A percentile compares a stretch with the other conserved stretches of the same genome.
Evolutionary conservation across 306 rosid species (phyloP).

Genomic region (Heteromeles arbutifolia): DNA sequence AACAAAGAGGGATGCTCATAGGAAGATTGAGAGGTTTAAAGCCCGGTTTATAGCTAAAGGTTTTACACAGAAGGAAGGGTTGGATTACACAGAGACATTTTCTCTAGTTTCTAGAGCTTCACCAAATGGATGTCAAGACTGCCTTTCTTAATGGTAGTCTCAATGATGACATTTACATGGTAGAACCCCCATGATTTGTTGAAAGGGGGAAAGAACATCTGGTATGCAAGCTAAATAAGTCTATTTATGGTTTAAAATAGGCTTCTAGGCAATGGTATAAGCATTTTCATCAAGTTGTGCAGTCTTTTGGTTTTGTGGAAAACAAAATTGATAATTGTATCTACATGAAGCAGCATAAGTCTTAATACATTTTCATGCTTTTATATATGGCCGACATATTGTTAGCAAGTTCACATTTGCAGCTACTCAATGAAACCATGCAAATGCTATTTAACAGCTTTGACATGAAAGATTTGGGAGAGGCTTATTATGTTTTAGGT

Average conservation of each 20-base stretch:
- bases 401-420: not conserved
- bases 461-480: not conserved
- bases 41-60: not conserved
- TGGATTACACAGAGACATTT: too few relatives aligned
- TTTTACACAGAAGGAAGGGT: not conserved
- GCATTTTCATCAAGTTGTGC: not conserved
- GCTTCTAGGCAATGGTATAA: not conserved
- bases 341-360: not conserved
- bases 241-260: not conserved
- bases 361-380: not conserved
- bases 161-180: not conserved
- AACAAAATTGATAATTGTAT: not conserved
- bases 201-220: not conserved
- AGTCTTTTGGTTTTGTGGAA: not conserved
- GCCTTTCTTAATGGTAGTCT: not conserved
- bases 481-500: not conserved
- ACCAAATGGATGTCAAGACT: not conserved
- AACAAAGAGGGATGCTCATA: too few relatives aligned
- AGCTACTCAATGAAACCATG: too few relatives aligned
- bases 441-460: rapidly evolving
- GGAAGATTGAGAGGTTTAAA: too few relatives aligned
- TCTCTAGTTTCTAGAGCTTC: not conserved
- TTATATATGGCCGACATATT: not conserved
- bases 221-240: not conserved
- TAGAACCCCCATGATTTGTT: not conserved